phyloP scores from a whole-genome alignment of 805 yeast genomes.

The Crinitomyces ghanaensis region DNA sequence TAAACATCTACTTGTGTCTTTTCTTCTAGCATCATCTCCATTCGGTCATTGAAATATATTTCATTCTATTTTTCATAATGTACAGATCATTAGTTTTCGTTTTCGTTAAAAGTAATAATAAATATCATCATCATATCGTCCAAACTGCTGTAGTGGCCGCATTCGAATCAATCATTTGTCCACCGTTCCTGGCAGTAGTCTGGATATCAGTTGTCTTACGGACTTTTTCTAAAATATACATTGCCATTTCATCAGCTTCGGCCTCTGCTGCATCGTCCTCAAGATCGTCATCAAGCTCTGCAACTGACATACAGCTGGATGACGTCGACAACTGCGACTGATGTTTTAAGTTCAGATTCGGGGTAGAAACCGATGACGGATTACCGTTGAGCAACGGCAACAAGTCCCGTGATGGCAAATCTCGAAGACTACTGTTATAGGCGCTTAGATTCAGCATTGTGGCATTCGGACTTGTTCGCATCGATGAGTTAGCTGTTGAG shows the following conservation, averaged over 20 bases:
- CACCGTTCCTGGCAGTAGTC: too few species aligned
- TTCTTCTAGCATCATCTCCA: too few species aligned
- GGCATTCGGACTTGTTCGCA: slow-evolving; percentile 1
- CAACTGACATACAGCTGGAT: slow-evolving; percentile 11
- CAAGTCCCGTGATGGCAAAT: slow-evolving; percentile 9
- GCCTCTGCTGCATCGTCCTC: slow-evolving; percentile 15
- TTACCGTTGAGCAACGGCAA: slow-evolving; percentile 7
- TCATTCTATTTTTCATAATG: too few species aligned
- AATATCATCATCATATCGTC: too few species aligned
- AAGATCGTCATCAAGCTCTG: slow-evolving; percentile 4
- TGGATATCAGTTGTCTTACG: too few species aligned
- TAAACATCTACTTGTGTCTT: too few species aligned
- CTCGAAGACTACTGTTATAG: too few species aligned
- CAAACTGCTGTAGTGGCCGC: too few species aligned
- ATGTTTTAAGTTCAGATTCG: background rate
- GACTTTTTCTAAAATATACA: slow-evolving; percentile 24
- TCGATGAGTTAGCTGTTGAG: slow-evolving; percentile 2
- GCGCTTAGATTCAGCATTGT: slow-evolving; percentile 2
- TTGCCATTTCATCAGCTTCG: slow-evolving; percentile 26
- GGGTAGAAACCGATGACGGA: background rate
- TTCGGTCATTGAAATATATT: too few species aligned
- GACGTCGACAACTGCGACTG: slow-evolving; percentile 6
- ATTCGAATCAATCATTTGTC: too few species aligned
- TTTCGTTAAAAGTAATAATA: too few species aligned
- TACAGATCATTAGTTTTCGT: too few species aligned